These are phyloP conservation scores for Monascus purpureus DNA, from an alignment of 495 filamentous ascomycete species.

Conservation along the genomic window DNA sequence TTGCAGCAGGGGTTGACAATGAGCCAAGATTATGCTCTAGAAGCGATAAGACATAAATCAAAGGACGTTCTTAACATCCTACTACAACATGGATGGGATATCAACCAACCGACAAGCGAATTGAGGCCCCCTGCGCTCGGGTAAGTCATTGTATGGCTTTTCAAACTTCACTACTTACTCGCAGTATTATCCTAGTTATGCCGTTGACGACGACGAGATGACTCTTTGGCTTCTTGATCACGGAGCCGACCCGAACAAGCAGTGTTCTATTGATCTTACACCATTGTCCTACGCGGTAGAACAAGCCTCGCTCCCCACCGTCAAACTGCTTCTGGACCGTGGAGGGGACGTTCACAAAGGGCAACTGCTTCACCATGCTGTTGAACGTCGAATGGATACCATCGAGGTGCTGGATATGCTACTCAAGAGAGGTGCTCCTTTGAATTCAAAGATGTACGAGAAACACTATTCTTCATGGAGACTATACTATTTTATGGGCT, in stretches of 20 bases:
- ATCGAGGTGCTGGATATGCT: slow-evolving; percentile 6
- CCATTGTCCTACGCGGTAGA: slow-evolving; percentile 9
- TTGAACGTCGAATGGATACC: slow-evolving; percentile 2
- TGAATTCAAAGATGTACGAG: slow-evolving; percentile 7
- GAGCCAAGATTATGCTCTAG: background rate
- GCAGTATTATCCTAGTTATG: slow-evolving; percentile 4
- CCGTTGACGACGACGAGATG: slow-evolving; percentile 9
- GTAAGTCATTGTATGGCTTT: slow-evolving; percentile 1
- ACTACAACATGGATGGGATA: slow-evolving; percentile 6
- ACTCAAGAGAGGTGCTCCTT: slow-evolving; percentile 6
- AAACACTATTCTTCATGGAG: slow-evolving; percentile 3
- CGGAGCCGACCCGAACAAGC: slow-evolving; percentile 11
- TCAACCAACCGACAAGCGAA: slow-evolving; percentile 6
- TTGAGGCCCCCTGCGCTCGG: slow-evolving; percentile 5
- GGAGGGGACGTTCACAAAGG: slow-evolving; percentile 9
- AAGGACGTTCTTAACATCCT: background rate
- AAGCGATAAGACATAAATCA: background rate
- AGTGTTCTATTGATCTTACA: slow-evolving; percentile 7
- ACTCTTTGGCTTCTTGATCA: slow-evolving; percentile 14
- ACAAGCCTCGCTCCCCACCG: slow-evolving; percentile 1
- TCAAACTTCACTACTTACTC: background rate
- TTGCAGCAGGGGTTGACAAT: background rate
- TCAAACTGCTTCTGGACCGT: slow-evolving; percentile 6
- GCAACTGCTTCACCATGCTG: slow-evolving; percentile 10
- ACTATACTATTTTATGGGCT: slow-evolving; percentile 5